phyloP scores from a whole-genome alignment of 225 moss, liverwort and hornwort species.

The Bryoerythrophyllum caledonicum region DNA sequence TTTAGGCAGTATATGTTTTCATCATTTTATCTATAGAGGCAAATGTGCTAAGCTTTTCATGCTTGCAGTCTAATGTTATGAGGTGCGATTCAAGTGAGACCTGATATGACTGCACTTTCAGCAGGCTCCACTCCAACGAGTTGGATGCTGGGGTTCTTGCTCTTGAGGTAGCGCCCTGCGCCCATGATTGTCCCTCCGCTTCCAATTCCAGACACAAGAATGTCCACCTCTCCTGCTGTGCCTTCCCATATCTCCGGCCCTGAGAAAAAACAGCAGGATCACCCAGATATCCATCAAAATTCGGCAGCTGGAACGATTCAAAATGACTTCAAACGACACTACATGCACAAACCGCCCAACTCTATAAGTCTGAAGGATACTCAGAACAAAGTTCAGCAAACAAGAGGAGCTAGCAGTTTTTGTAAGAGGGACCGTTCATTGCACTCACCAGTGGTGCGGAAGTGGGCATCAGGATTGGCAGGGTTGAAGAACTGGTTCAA shows the following conservation, averaged over 20 bases:
- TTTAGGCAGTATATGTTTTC: too few species aligned
- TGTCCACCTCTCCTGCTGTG: conserved; percentile 71
- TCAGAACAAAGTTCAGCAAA: too few species aligned
- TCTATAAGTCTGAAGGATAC: too few species aligned
- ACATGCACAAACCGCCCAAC: too few species aligned
- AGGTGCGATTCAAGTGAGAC: too few species aligned
- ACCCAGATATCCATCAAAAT: neutral
- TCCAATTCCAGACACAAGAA: conserved; percentile 65
- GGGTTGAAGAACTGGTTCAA: conserved; percentile 63
- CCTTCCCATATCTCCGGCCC: conserved; percentile 91
- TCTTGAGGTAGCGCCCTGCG: conserved; percentile 64
- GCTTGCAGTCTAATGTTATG: too few species aligned
- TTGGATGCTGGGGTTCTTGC: conserved; percentile 50
- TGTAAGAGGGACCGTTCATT: neutral
- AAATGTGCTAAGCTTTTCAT: too few species aligned
- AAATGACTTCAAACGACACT: too few species aligned
- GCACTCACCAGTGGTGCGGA: conserved; percentile 54
- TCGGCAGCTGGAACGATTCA: too few species aligned
- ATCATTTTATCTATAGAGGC: too few species aligned
- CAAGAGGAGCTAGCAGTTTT: too few species aligned
- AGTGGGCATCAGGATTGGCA: conserved; percentile 67
- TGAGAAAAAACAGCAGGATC: conserved; percentile 11
- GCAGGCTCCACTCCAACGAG: conserved; percentile 61
- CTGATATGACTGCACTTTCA: conserved; percentile 82
- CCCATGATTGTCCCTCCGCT: conserved; percentile 80